A percentile compares a stretch with the other conserved stretches of the same genome.
Conservation (phyloP, 2,329 filamentous ascomycete species). For the Atkinsonella hypoxylon region DNA sequence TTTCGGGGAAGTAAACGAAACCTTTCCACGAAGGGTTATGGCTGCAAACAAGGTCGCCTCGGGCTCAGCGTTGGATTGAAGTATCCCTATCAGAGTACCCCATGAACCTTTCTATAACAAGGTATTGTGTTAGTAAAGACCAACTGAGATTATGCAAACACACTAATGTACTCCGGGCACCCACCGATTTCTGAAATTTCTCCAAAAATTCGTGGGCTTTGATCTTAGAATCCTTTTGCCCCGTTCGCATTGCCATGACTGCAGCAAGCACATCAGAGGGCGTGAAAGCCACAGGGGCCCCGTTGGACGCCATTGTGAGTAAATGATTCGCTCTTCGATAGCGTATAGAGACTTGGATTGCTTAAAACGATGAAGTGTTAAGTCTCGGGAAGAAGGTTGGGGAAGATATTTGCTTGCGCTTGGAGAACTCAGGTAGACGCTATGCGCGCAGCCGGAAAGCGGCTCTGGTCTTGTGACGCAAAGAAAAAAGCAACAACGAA, state of each 20-base stretch:
- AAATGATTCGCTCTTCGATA: neutral
- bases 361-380: no score
- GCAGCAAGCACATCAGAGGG: slow-evolving; percentile 68
- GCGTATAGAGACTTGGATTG: neutral
- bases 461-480: neutral
- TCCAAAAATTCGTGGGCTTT: slow-evolving; percentile 86
- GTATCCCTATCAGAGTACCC: slow-evolving; percentile 74
- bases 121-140: neutral
- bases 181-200: slow-evolving; percentile 94
- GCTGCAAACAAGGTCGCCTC: slow-evolving; percentile 92
- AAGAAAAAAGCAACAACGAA: neutral
- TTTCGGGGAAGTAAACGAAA: slow-evolving; percentile 24
- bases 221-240: slow-evolving; percentile 70
- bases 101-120: slow-evolving; percentile 70
- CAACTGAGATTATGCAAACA: no score
- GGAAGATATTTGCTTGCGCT: neutral
- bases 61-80: slow-evolving; percentile 69
- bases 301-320: slow-evolving; percentile 52
- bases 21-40: slow-evolving; percentile 96
- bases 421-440: neutral
- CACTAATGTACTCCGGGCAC: slow-evolving; percentile 7
- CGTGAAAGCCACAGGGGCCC: slow-evolving; percentile 59
- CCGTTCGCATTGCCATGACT: slow-evolving; percentile 83
- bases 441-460: neutral
- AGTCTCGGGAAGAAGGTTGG: neutral